Base-by-base conservation (phyloP, 345 rosid genomes). In the Geranium brycei region DNA sequence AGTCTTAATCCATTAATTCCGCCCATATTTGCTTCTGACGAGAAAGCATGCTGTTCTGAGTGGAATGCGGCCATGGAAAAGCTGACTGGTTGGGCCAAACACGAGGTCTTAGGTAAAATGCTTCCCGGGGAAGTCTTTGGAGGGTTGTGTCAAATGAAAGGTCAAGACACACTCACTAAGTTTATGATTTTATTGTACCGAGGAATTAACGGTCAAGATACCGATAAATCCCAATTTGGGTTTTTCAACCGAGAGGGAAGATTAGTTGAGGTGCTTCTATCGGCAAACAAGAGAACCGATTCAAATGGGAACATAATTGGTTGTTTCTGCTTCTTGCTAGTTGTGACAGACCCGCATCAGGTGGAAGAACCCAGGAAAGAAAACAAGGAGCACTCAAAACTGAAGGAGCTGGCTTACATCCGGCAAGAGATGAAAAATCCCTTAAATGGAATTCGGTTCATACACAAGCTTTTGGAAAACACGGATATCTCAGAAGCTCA, bases 21-120 rank as follows among this genome's bases (percentile, higher is more conserved):
- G 40, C 96, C 97, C 13, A 88, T 91, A 72, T 91, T 91, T 61
- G 87, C 89, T 17, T 78, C 95, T 31, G 95, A 91, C 63, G 90
- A 81, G 77, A 82, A 82, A 2, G 91, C 87, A 61, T 83, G 83
- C 75, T 91, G 97, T 72, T 88, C 88, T 10, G 97, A 91, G 72
- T 91, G 97, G 96, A 88, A 88, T 40, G 79, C 86, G 51, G 89
- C 96, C 62, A 83, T 88, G 96, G 87, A 88, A 71, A 85, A 83
- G 74, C 81, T 91, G 61, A 88, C 96, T 11, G 96, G 95, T 56
- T 81, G 83, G 85, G 73, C 62, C 53, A 83, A 78, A 70, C 73
- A 79, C 51, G 91, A 91, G 65, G 95, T 85, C 70, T 76, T 86
- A 8, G 96, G 97, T 61, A 91, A 81, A 79, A 75, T 78, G 79